Evolutionary conservation across 768 basidiomycete genomes (phyloP).

Genomic region (Podaxis rugospora): DNA sequence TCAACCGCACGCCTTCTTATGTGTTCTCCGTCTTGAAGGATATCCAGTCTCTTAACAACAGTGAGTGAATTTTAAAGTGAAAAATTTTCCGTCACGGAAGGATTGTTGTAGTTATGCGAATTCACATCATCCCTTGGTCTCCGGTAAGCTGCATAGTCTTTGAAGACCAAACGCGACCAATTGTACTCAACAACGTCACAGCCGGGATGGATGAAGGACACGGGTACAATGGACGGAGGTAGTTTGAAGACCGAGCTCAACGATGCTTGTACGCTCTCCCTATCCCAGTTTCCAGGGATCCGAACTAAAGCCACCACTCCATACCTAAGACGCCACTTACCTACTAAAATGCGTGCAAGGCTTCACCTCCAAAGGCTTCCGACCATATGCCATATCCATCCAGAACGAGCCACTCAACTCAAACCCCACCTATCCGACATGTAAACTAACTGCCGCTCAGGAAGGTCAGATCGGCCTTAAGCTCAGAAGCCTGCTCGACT

Average conservation of each 20-base stretch:
- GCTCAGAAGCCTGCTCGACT: conserved; percentile 53
- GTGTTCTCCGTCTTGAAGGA: conserved; percentile 57
- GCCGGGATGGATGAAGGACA: conserved; percentile 76
- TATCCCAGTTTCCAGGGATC: neutral
- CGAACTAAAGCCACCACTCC: neutral
- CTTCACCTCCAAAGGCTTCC: conserved; percentile 52
- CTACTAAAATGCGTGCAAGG: conserved; percentile 64
- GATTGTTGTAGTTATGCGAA: conserved; percentile 29
- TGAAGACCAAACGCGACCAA: conserved; percentile 1
- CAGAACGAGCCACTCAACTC: conserved; percentile 48
- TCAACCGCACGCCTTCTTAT: conserved; percentile 51
- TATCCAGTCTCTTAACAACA: conserved; percentile 51
- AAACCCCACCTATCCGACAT: conserved; percentile 61
- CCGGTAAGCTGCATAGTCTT: conserved; percentile 39
- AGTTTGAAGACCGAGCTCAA: conserved; percentile 42
- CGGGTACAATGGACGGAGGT: conserved; percentile 63
- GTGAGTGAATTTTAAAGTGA: conserved; percentile 16
- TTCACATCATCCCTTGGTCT: conserved; percentile 69
- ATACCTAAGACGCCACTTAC: conserved; percentile 53
- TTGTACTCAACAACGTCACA: conserved; percentile 18
- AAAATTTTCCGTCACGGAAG: neutral
- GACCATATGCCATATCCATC: conserved; percentile 56
- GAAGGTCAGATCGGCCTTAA: conserved; percentile 53
- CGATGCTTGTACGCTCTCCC: conserved; percentile 33
- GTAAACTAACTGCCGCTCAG: conserved; percentile 39